These are phyloP conservation scores for Saccharomyces uvarum DNA, from an alignment of 1,139 yeast genomes.

Conservation along the genomic window DNA sequence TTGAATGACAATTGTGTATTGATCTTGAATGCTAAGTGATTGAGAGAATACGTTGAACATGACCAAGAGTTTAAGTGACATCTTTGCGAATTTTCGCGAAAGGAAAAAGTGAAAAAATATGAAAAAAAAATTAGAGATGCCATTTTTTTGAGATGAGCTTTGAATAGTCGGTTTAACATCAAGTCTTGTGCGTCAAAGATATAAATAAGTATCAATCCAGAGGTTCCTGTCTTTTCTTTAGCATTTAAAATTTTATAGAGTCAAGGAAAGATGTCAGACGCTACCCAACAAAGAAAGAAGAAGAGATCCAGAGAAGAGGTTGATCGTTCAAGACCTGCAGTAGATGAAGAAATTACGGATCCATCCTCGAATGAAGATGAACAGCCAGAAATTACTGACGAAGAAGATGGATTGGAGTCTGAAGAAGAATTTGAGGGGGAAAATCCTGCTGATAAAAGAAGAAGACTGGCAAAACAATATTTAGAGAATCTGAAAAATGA, in stretches of 20 bases:
- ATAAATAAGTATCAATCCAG: not conserved
- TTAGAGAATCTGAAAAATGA: conserved; percentile 66
- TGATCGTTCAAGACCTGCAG: conserved; percentile 8
- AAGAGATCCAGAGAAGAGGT: conserved; percentile 23
- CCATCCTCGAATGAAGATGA: conserved; percentile 32
- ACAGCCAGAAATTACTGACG: conserved; percentile 21
- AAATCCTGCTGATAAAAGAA: conserved; percentile 85
- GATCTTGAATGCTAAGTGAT: not conserved
- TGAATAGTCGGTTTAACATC: not conserved
- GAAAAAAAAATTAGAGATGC: not conserved
- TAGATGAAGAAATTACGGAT: conserved; percentile 32
- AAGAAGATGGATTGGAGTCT: conserved; percentile 44
- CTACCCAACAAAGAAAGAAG: conserved; percentile 10
- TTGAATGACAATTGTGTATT: not conserved
- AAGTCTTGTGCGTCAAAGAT: not conserved
- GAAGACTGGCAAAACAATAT: conserved; percentile 90
- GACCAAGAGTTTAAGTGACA: not conserved
- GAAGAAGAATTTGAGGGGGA: conserved; percentile 71
- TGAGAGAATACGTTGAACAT: not conserved
- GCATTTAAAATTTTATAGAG: not conserved
- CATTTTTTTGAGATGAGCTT: conserved; percentile 2
- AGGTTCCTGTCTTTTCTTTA: not conserved
- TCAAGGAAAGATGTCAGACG: conserved; percentile 11
- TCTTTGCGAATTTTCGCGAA: not conserved
- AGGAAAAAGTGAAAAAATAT: conserved; percentile 1